Conservation (phyloP, 257 asterid species). For the Asclepias syriaca region DNA sequence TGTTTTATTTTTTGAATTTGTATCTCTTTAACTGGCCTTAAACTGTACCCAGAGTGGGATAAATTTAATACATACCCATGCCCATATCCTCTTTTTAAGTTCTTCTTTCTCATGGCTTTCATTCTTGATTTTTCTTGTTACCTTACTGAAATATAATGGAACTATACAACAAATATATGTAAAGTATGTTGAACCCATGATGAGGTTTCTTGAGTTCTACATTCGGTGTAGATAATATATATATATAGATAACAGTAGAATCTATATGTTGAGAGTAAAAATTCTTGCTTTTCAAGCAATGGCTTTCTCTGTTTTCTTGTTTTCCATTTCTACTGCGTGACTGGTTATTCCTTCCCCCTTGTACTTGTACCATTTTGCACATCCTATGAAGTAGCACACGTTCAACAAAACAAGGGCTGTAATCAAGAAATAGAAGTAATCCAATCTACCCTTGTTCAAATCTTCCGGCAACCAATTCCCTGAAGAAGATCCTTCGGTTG, state of each 20-base stretch:
- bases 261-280: not conserved
- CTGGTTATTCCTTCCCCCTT: conserved; percentile 40
- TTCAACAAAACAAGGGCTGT: conserved; percentile 42
- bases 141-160: no score
- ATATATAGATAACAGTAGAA: not conserved
- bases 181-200: no score
- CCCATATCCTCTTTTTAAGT: conserved; percentile 6
- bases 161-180: no score
- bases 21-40: conserved; percentile 10
- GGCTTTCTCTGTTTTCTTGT: conserved; percentile 25
- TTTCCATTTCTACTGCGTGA: conserved; percentile 36
- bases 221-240: not conserved
- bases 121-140: not conserved
- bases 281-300: conserved; percentile 22
- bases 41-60: conserved; percentile 8
- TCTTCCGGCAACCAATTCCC: conserved; percentile 84
- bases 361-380: conserved; percentile 69
- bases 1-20: conserved; percentile 1
- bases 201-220: not conserved
- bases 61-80: conserved; percentile 6
- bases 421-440: conserved; percentile 54
- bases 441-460: conserved; percentile 65
- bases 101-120: conserved; percentile 6
- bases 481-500: conserved; percentile 27
- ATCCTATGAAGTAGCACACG: conserved; percentile 41